Conservation (phyloP, 306 rosid genomes). For the Vicia faba region DNA sequence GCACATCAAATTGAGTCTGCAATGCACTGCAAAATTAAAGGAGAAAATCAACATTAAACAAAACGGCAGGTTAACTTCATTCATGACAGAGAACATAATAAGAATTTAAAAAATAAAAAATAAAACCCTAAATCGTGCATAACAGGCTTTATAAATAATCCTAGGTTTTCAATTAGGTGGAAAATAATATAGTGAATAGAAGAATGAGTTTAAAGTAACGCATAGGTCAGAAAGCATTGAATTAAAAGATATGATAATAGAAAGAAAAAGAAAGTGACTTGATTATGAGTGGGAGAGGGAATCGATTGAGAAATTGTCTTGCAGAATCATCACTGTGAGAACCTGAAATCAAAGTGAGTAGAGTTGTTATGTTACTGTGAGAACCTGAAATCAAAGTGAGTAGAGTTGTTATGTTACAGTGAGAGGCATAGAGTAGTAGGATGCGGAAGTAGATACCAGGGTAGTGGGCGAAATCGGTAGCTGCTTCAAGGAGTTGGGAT, state of each 20-base stretch:
- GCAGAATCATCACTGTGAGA: slow-evolving; percentile 64
- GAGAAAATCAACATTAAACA: slow-evolving; percentile 22
- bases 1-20: slow-evolving; percentile 70
- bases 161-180: no score
- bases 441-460: slow-evolving; percentile 50
- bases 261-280: slow-evolving; percentile 43
- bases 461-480: slow-evolving; percentile 61
- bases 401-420: not conserved
- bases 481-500: slow-evolving; percentile 66
- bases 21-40: slow-evolving; percentile 61
- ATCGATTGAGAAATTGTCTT: slow-evolving; percentile 64
- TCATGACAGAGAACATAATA: slow-evolving; percentile 1
- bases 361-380: not conserved
- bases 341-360: slow-evolving; percentile 53
- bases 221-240: no score
- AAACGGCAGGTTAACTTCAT: slow-evolving; percentile 10
- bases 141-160: not conserved
- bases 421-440: not conserved
- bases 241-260: not conserved
- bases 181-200: no score
- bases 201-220: no score
- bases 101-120: not conserved
- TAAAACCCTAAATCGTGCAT: slow-evolving; percentile 5
- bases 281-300: slow-evolving; percentile 73
- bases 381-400: slow-evolving; percentile 53